A percentile compares a stretch with the other conserved stretches of the same genome.
These are phyloP conservation scores for Erodium chrysanthum DNA, from an alignment of 441 rosid species.

Conservation along the genomic window DNA sequence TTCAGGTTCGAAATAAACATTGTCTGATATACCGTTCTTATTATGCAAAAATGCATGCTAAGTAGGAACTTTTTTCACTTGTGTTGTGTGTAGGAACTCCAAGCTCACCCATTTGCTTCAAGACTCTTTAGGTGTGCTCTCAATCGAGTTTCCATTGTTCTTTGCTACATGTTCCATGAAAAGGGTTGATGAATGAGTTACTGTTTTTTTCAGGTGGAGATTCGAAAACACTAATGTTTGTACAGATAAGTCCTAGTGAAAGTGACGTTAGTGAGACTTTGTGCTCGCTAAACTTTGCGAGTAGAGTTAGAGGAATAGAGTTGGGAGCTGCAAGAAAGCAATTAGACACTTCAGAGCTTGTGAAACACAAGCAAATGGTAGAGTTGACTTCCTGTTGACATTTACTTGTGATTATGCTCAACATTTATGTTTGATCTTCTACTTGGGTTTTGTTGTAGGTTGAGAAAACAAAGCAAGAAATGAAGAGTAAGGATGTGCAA, in stretches of 20 bases:
- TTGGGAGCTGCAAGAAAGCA: constrained; percentile 83
- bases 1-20: constrained; percentile 44
- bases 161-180: too few species aligned
- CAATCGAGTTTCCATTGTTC: neutral
- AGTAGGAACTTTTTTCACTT: too few species aligned
- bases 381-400: neutral
- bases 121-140: constrained; percentile 63
- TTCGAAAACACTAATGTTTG: constrained; percentile 90
- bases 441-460: constrained; percentile 29
- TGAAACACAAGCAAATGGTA: constrained; percentile 82
- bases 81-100: constrained; percentile 69
- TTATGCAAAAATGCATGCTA: too few species aligned
- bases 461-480: constrained; percentile 75
- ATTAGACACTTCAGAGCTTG: constrained; percentile 57
- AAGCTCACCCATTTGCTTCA: constrained; percentile 96
- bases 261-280: constrained; percentile 71
- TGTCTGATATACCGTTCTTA: neutral
- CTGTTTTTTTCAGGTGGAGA: constrained; percentile 60
- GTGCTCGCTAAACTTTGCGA: constrained; percentile 89
- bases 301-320: constrained; percentile 91
- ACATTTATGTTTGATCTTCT: constrained; percentile 8
- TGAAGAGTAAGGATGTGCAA: constrained; percentile 77
- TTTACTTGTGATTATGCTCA: neutral
- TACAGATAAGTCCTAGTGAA: constrained; percentile 88
- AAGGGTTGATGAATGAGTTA: too few species aligned